phyloP scores from a whole-genome alignment of 352 stramenopile species.

The Bremia lactucae region DNA sequence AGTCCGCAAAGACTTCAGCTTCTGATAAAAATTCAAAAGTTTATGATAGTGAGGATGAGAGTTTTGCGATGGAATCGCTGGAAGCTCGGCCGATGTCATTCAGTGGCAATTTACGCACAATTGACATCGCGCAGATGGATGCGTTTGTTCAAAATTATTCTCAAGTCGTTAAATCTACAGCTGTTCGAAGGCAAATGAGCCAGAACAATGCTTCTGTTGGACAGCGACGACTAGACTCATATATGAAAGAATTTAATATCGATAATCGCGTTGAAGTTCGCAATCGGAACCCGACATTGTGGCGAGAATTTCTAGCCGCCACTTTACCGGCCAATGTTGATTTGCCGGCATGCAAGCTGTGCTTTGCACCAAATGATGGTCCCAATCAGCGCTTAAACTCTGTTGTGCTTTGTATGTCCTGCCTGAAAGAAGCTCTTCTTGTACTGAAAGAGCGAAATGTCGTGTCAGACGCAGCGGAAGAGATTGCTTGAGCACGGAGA shows the following conservation, averaged over 20 bases:
- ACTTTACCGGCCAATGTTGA: constrained; percentile 14
- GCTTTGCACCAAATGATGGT: constrained; percentile 27
- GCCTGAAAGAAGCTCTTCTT: constrained; percentile 19
- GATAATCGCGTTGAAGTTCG: constrained; percentile 24
- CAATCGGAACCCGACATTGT: constrained; percentile 25
- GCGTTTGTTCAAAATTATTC: constrained; percentile 4
- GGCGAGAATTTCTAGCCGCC: constrained; percentile 27
- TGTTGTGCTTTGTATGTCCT: constrained; percentile 35
- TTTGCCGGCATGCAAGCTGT: constrained; percentile 27
- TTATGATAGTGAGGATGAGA: background rate
- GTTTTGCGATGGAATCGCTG: background rate
- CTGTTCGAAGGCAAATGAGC: constrained; percentile 1
- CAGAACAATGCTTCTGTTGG: constrained; percentile 2
- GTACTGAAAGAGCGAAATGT: constrained; percentile 14
- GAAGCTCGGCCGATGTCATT: background rate
- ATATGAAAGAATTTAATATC: constrained; percentile 26
- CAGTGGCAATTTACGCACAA: background rate
- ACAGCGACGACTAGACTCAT: constrained; percentile 15
- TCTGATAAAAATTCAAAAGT: too few relatives aligned
- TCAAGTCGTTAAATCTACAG: constrained; percentile 1
- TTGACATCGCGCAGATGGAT: constrained; percentile 1
- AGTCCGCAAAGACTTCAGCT: too few relatives aligned
- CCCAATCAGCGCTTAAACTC: constrained; percentile 44
- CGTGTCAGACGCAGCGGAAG: constrained; percentile 1
- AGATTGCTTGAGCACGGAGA: constrained; percentile 5